Evolutionary conservation across 306 rosid species (phyloP).

Genomic region (Gastrolobium bilobum): DNA sequence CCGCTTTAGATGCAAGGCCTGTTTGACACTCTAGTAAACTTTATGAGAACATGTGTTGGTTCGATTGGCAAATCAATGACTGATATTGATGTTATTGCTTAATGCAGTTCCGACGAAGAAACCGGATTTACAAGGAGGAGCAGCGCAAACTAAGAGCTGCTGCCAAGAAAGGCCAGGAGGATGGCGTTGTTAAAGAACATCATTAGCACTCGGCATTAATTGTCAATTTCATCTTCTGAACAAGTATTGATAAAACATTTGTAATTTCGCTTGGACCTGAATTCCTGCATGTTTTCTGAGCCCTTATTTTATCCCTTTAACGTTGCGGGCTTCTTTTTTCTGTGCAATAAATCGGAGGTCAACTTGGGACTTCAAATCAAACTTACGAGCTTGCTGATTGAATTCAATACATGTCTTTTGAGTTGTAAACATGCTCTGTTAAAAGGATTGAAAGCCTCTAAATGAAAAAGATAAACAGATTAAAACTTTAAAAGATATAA

Average conservation of each 20-base stretch:
- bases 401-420: slow-evolving; percentile 33
- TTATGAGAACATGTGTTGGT: background rate
- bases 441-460: slow-evolving; percentile 25
- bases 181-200: slow-evolving; percentile 63
- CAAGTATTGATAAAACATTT: slow-evolving; percentile 52
- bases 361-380: slow-evolving; percentile 39
- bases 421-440: slow-evolving; percentile 16
- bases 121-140: slow-evolving; percentile 95
- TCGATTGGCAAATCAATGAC: slow-evolving; percentile 27
- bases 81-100: slow-evolving; percentile 43
- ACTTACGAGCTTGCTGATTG: slow-evolving; percentile 40
- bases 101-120: slow-evolving; percentile 83
- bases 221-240: slow-evolving; percentile 54
- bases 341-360: slow-evolving; percentile 61
- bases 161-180: slow-evolving; percentile 64
- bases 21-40: slow-evolving; percentile 19
- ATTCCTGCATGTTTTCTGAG: slow-evolving; percentile 53
- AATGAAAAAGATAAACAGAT: background rate
- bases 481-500: background rate
- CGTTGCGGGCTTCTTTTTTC: slow-evolving; percentile 51
- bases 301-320: slow-evolving; percentile 49
- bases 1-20: background rate
- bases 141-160: slow-evolving; percentile 93
- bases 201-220: slow-evolving; percentile 53
- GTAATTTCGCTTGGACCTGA: slow-evolving; percentile 52